Evolutionary conservation across 768 basidiomycete species (phyloP).

Genomic region (Rhizopogon vulgaris): DNA sequence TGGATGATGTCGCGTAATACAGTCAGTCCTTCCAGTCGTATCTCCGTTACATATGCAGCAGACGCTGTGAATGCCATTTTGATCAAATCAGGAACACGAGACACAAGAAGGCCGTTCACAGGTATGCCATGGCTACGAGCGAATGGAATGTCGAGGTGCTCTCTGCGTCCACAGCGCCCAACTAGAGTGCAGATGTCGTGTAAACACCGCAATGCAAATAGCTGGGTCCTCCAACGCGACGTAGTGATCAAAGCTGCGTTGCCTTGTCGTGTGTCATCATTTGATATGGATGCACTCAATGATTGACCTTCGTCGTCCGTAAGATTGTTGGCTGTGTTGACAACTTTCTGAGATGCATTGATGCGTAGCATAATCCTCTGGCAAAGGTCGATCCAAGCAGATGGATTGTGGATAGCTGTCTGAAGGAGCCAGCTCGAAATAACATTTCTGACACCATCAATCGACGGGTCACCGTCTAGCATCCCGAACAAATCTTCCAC

Average conservation of each 20-base stretch:
- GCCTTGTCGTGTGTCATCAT: constrained; percentile 22
- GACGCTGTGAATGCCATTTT: constrained; percentile 98
- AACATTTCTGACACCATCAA: constrained; percentile 90
- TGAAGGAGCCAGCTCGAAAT: constrained; percentile 94
- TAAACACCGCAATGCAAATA: constrained; percentile 89
- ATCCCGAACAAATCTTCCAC: constrained; percentile 94
- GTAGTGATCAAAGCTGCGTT: constrained; percentile 39
- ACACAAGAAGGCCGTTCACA: constrained; percentile 62
- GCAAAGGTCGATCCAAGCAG: constrained; percentile 97
- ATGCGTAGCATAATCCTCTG: constrained; percentile 96
- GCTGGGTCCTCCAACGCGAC: constrained; percentile 93
- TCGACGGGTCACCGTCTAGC: constrained; percentile 90
- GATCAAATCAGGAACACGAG: constrained; percentile 88
- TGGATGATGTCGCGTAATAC: constrained; percentile 91
- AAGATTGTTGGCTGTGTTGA: constrained; percentile 50
- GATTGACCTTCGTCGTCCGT: constrained; percentile 95
- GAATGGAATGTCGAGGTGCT: constrained; percentile 77
- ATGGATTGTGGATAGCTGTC: constrained; percentile 88
- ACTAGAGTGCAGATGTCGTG: constrained; percentile 84
- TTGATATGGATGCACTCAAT: constrained; percentile 54
- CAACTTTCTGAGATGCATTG: constrained; percentile 73
- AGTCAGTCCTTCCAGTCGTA: constrained; percentile 83
- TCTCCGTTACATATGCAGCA: constrained; percentile 93
- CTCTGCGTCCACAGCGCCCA: constrained; percentile 60
- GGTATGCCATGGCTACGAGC: constrained; percentile 58